phyloP scores from a whole-genome alignment of 345 rosid species.

The Hirschfeldia incana region DNA sequence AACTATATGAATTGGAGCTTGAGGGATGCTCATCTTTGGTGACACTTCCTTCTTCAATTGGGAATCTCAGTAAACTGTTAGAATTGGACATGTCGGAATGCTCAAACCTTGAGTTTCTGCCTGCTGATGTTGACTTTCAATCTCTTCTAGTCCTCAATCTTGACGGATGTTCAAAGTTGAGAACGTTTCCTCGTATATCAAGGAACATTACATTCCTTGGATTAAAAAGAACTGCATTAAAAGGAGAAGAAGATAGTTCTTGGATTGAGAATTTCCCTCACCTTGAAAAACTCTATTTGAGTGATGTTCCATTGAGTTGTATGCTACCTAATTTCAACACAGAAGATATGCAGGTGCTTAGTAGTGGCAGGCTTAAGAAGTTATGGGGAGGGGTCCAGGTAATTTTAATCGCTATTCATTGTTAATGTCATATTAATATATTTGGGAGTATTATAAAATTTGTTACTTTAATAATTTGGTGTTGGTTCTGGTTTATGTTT shows the following conservation, averaged over 20 bases:
- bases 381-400: constrained; percentile 25
- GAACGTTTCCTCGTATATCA: constrained; percentile 11
- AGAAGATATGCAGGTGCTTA: background rate
- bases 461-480: too few species aligned
- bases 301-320: background rate
- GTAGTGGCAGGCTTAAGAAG: background rate
- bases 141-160: background rate
- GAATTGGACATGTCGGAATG: background rate
- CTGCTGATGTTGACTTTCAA: background rate
- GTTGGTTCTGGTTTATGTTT: too few species aligned
- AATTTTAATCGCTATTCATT: background rate
- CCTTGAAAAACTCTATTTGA: background rate
- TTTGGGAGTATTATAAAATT: too few species aligned
- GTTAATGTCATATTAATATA: background rate
- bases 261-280: constrained; percentile 8
- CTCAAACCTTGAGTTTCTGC: background rate
- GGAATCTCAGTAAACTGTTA: background rate
- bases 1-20: background rate
- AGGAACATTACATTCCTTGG: background rate
- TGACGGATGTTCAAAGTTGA: background rate
- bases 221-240: background rate
- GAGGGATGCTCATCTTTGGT: background rate
- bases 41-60: background rate
- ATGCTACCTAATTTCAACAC: background rate
- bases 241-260: background rate